Base-by-base conservation (phyloP, 352 stramenopile genomes). In the Phytophthora nicotianae region DNA sequence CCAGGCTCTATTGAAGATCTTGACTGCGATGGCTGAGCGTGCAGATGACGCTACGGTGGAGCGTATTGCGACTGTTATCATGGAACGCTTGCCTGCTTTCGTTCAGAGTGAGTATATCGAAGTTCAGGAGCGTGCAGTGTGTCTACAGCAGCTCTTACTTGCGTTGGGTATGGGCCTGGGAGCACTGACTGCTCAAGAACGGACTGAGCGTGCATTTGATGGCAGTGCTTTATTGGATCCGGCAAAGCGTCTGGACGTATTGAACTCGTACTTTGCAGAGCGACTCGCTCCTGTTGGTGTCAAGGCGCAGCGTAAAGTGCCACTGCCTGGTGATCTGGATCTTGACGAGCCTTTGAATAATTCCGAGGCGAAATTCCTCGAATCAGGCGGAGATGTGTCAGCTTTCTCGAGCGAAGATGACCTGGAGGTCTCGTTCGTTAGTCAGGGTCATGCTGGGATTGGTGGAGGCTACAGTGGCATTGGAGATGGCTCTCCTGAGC, bases 81-180 rank as follows among this genome's bases (percentile, higher is more conserved):
- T 92, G 29, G 81, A 89, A 41, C 83, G 93, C 19, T 65, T 99
- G 11, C 74, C 80, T 2, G 75, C 89, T 2, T 98, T 97, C 63
- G 79, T 96, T 40, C 82, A 97, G 54, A 98, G 88, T 48, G 83
- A 93, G 41, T 86, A 97, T 72, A 89, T 97, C 27, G 93, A 99
- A 73, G 96, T 99, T 9, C 91, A 98, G 70, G 97, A 99, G 74
- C 86, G 96, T 59, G 90, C 95, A 9, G 91, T 96, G 29, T 92
- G 88, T 19, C 43, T 93, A n/a, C 77, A 93, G 59, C 79, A 91
- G 60, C 77, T 91, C 13, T 58, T 91, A 54, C 57, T 90, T 24
- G 74, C 79, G 14, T 70, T 92, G 17, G 70, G 76, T 13, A 80
- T 93, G 20, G 87, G 87, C 10, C 68, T 84, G 21, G 74, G 68